phyloP scores from a whole-genome alignment of 352 stramenopile species.

The Blastocystis hominis region DNA sequence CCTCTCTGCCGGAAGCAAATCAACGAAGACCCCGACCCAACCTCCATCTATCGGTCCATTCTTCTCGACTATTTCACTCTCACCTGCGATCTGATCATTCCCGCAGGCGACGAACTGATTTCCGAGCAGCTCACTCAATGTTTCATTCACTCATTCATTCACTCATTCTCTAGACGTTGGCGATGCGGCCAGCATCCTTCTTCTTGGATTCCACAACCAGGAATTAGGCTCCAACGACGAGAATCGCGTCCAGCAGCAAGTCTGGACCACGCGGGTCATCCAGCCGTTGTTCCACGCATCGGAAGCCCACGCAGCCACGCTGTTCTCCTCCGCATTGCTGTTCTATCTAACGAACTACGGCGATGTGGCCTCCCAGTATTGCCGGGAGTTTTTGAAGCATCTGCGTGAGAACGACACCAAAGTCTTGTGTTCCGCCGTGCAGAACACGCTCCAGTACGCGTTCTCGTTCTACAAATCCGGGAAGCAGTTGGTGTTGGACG shows the following conservation, averaged over 20 bases:
- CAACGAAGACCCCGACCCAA: background rate
- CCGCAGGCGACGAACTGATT: background rate
- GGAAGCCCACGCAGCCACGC: background rate
- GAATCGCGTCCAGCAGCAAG: background rate
- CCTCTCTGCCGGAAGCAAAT: background rate
- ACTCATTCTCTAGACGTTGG: background rate
- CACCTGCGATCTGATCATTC: constrained; percentile 14
- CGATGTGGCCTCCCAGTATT: background rate
- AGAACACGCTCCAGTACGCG: background rate
- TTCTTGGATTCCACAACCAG: background rate
- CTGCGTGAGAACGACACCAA: background rate
- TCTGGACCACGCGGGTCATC: background rate
- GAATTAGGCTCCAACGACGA: background rate
- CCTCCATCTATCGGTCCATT: background rate
- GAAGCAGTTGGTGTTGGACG: background rate
- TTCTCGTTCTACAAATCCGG: constrained; percentile 11
- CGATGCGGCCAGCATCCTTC: background rate
- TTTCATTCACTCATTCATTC: background rate
- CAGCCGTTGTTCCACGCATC: background rate
- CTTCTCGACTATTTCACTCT: background rate
- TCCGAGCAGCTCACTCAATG: constrained; percentile 1
- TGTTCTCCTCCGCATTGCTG: background rate
- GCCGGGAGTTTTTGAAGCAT: background rate
- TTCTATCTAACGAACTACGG: constrained; percentile 22
- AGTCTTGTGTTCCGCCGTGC: background rate